A percentile compares a stretch with the other conserved stretches of the same genome.
Conservation (phyloP, 257 asterid genomes). For the Rauvolfia tetraphylla region DNA sequence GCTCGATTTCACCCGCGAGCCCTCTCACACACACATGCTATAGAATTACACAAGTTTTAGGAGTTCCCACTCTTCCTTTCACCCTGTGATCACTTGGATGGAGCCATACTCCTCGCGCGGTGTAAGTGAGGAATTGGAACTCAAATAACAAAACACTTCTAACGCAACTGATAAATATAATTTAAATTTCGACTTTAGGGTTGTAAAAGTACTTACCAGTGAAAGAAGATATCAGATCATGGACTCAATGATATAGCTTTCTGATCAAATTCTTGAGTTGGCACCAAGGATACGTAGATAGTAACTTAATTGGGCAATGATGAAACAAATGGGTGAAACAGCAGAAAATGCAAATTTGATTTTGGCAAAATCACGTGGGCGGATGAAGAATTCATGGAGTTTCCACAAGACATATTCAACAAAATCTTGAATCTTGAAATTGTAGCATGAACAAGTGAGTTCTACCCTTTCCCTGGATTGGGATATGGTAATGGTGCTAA, state of each 20-base stretch:
- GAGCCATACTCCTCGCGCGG: no score
- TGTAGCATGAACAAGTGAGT: not conserved
- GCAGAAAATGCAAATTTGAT: conserved; percentile 4
- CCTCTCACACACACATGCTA: not conserved
- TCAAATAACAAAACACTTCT: not conserved
- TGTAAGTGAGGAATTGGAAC: no score
- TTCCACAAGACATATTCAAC: not conserved
- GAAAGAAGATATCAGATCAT: not conserved
- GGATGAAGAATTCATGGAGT: conserved; percentile 5
- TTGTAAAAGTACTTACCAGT: not conserved
- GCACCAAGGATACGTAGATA: no score
- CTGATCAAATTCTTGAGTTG: no score
- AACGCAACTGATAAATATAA: no score
- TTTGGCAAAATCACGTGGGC: not conserved
- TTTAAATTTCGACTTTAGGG: no score
- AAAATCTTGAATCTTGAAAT: not conserved
- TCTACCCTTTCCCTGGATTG: not conserved
- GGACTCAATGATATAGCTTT: no score
- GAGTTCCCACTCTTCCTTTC: no score
- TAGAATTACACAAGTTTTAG: not conserved
- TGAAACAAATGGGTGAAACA: not conserved
- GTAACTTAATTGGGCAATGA: not conserved
- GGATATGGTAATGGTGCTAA: not conserved
- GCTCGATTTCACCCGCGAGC: not conserved
- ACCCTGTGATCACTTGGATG: no score